These are phyloP conservation scores for Aegilops longissima DNA, from an alignment of 176 grass and related monocot species.

Conservation along the genomic window DNA sequence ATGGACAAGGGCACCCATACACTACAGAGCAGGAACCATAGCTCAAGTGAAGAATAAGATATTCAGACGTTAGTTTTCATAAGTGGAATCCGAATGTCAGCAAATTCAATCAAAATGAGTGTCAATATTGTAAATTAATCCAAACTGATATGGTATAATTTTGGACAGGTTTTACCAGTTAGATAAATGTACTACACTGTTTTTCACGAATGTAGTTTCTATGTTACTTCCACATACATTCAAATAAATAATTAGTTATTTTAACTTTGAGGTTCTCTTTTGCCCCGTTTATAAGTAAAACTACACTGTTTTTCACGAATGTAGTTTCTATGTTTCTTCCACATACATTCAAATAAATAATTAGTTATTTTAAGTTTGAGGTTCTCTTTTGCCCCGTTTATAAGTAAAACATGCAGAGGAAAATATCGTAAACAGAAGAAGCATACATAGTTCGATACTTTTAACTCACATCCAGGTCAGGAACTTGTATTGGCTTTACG, in stretches of 20 bases:
- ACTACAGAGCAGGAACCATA: not conserved
- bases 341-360: not conserved
- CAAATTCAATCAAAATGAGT: not conserved
- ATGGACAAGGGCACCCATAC: not conserved
- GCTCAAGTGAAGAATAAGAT: not conserved
- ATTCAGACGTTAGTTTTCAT: not conserved
- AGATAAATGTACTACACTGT: not conserved
- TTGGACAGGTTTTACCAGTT: not conserved
- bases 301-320: not conserved
- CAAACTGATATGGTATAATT: not conserved
- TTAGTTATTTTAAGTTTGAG: conserved; percentile 1
- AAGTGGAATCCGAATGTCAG: not conserved
- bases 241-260: not conserved
- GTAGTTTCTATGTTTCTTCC: not conserved
- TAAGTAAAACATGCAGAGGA: not conserved
- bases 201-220: not conserved
- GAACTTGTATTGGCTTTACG: not conserved
- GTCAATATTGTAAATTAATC: not conserved
- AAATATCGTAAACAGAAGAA: not conserved
- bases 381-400: not conserved
- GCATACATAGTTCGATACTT: not conserved
- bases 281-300: not conserved
- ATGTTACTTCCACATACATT: not conserved
- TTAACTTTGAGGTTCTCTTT: not conserved
- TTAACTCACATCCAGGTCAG: not conserved